Conservation (phyloP, 495 filamentous ascomycete genomes). For the Tetracladium marchalianum region DNA sequence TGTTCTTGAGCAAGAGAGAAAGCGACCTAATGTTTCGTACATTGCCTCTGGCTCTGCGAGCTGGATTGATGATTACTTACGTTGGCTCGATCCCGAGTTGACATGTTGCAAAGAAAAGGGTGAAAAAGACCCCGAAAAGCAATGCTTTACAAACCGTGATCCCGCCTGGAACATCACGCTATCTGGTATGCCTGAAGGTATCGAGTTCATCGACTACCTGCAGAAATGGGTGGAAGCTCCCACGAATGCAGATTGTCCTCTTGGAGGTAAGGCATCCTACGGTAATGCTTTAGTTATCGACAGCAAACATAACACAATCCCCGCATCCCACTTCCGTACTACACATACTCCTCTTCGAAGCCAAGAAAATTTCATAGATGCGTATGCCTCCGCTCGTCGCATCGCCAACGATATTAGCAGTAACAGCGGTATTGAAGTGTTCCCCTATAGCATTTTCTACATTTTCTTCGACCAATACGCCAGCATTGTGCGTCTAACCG, state of each 20-base stretch:
- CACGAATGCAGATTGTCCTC: conserved; percentile 71
- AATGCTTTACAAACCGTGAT: conserved; percentile 67
- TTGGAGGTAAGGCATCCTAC: conserved; percentile 83
- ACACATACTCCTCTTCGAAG: conserved; percentile 74
- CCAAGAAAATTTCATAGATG: conserved; percentile 88
- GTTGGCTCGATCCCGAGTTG: conserved; percentile 84
- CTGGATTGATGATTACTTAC: conserved; percentile 95
- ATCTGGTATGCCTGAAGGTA: conserved; percentile 80
- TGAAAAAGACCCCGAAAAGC: conserved; percentile 24
- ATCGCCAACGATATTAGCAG: conserved; percentile 66
- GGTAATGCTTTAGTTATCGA: conserved; percentile 78
- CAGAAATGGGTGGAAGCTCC: conserved; percentile 72
- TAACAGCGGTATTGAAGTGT: conserved; percentile 64
- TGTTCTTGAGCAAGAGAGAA: conserved; percentile 84
- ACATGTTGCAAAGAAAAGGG: conserved; percentile 61
- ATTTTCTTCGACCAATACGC: conserved; percentile 98
- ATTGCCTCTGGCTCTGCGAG: conserved; percentile 86
- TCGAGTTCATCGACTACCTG: conserved; percentile 80
- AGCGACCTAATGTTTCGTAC: conserved; percentile 81
- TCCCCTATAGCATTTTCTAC: conserved; percentile 94
- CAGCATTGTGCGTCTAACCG: conserved; percentile 68
- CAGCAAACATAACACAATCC: conserved; percentile 47
- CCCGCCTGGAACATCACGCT: conserved; percentile 84
- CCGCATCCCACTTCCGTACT: conserved; percentile 84
- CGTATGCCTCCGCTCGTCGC: conserved; percentile 82